Conservation (phyloP, 306 rosid genomes). For the Amphicarpaea edgeworthii region DNA sequence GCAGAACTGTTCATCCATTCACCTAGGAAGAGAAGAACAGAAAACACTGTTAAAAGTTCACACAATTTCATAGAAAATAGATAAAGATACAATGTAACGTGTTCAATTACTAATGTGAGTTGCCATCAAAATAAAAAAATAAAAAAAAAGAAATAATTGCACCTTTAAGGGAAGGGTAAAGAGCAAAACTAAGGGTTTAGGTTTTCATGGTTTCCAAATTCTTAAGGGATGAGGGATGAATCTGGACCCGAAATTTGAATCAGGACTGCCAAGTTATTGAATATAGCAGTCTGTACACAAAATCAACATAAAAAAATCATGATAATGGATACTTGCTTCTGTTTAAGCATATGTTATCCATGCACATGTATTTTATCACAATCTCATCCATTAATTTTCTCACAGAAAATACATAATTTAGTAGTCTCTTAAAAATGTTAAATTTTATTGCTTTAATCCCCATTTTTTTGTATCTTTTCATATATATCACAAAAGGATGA, state of each 20-base stretch:
- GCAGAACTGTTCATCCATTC: constrained; percentile 99
- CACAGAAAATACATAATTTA: not conserved
- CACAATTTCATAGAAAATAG: constrained; percentile 28
- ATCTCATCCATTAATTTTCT: not conserved
- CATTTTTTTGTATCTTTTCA: not conserved
- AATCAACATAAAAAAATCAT: not conserved
- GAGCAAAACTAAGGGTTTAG: not conserved
- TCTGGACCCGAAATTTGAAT: not conserved
- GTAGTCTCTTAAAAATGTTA: not conserved
- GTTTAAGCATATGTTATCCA: not conserved
- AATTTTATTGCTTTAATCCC: not conserved
- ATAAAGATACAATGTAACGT: not conserved
- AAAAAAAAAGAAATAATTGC: not conserved
- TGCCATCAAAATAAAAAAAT: not conserved
- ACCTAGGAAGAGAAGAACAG: constrained; percentile 58
- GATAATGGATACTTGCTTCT: not conserved
- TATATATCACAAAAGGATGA: not conserved
- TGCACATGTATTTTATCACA: not conserved
- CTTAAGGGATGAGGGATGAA: not conserved
- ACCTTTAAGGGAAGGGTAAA: not conserved
- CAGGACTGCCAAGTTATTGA: constrained; percentile 2
- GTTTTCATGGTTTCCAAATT: constrained; percentile 1
- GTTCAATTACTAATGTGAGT: constrained; percentile 13
- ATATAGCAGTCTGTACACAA: not conserved
- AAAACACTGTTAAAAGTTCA: constrained; percentile 19